phyloP scores from a whole-genome alignment of 2,329 filamentous ascomycete genomes.

The Alternaria brassicae region DNA sequence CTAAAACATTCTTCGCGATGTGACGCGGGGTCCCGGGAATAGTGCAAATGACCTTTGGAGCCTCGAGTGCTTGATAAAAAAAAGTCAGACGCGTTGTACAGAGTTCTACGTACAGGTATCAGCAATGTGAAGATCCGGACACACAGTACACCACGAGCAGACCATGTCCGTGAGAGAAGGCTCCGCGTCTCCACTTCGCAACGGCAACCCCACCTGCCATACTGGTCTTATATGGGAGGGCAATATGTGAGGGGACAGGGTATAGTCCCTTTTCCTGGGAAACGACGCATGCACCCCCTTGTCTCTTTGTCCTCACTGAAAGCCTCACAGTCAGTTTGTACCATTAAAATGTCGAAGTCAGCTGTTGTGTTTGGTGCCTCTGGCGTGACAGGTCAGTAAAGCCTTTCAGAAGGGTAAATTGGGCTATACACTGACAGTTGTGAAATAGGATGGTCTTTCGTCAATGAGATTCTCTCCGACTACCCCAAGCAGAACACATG shows the following conservation, averaged over 20 bases:
- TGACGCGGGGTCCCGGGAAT: neutral
- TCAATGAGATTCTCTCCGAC: constrained; percentile 49
- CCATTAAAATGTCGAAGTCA: constrained; percentile 39
- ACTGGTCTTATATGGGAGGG: neutral
- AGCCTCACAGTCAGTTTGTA: neutral
- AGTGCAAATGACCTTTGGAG: neutral
- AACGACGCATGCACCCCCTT: neutral
- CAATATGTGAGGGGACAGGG: neutral
- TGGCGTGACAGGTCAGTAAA: constrained; percentile 39
- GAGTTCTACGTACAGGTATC: neutral
- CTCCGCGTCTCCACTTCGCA: neutral
- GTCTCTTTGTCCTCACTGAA: neutral
- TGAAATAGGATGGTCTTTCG: constrained; percentile 52
- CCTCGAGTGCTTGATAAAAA: neutral
- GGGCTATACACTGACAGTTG: neutral
- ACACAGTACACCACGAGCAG: neutral
- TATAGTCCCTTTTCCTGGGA: neutral
- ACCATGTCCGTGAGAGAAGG: neutral
- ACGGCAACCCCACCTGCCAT: neutral
- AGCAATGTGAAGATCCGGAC: too few relatives aligned
- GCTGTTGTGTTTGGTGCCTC: constrained; percentile 54
- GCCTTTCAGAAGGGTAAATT: neutral
- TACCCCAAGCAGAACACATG: constrained; percentile 49
- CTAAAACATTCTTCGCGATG: neutral
- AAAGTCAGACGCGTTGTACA: neutral